Conservation (phyloP, 371 early-diverging fungal genomes). For the Lichtheimia hyalospora region DNA sequence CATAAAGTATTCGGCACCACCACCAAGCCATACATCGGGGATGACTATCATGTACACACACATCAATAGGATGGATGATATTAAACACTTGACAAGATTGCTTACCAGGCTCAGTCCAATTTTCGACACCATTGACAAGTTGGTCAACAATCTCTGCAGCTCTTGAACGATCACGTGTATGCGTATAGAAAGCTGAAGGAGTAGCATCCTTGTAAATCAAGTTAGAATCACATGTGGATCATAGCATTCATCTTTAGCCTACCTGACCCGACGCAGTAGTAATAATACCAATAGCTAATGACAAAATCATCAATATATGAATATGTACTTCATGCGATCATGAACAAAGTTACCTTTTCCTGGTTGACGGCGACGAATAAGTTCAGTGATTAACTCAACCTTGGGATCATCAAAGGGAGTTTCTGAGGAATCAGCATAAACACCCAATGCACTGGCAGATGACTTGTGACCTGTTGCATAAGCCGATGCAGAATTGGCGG, state of each 20-base stretch:
- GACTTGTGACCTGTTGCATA: constrained; percentile 72
- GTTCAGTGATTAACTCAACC: constrained; percentile 66
- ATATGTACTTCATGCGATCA: neutral
- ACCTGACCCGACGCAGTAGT: constrained; percentile 58
- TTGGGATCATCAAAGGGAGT: constrained; percentile 61
- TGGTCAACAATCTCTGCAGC: constrained; percentile 65
- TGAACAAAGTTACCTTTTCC: constrained; percentile 32
- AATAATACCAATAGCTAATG: constrained; percentile 65
- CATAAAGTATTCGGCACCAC: constrained; percentile 63
- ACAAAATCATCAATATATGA: neutral
- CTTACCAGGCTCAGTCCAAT: constrained; percentile 44
- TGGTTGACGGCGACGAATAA: constrained; percentile 69
- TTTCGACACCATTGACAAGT: constrained; percentile 53
- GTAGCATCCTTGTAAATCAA: constrained; percentile 63
- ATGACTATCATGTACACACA: constrained; percentile 28
- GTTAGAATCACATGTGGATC: neutral
- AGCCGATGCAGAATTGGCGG: constrained; percentile 75
- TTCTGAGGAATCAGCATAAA: constrained; percentile 62
- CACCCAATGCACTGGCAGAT: constrained; percentile 61
- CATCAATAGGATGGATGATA: neutral
- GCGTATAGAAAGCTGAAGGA: constrained; percentile 70
- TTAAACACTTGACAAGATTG: neutral
- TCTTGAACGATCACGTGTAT: constrained; percentile 59
- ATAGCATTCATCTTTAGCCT: neutral
- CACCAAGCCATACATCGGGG: constrained; percentile 72